Evolutionary conservation across 192 early-diverging fungal species (phyloP), one percentile per base, ranked within the genome.

Genomic region (Tieghemiomyces parasiticus): DNA sequence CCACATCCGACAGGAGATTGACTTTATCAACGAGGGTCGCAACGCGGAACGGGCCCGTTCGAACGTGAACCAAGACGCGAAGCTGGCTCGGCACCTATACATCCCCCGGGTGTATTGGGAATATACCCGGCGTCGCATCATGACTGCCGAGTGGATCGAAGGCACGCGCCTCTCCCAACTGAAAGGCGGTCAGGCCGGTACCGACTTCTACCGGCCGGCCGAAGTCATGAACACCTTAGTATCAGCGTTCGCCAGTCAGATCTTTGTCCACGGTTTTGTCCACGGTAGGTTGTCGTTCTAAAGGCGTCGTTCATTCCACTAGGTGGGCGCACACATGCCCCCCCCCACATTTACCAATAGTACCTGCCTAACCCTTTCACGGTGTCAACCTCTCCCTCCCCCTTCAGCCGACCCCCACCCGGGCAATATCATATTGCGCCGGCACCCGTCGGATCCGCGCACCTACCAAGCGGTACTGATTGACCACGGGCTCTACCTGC

Each of bases 401-500:
- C n/a, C 19, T 46, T 28, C 60, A 73, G 70, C 59, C 24, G 91
- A 93, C 59, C 89, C 89, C 20, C 89, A 88, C 62, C 83, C 85
- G 3, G 87, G 82, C 4, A 94, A 96, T 70, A 75, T 93, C 45
- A 71, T 94, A 0, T 74, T 93, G 6, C 77, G 90, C 0, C 71
- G 68, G 25, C 77, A 89, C 58, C 89, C 89, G 0, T 30, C 66
- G 0, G 64, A 79, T 30, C 52, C 62, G 51, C 60, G 48, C 19
- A 61, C 66, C 32, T 76, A 75, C 30, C 86, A 90, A 72, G 66
- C 89, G 25, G 85, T 92, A 4, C 67, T 97, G 9, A 72, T 97
- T 49, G 93, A 97, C 53, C 93, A 97, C 68, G 93, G 93, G 4
- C 79, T 97, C 20, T 97, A 93, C 61, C 80, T 93, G 30, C 75